phyloP scores from a whole-genome alignment of 1,284 basidiomycete genomes.

The Pascua guehoae region DNA sequence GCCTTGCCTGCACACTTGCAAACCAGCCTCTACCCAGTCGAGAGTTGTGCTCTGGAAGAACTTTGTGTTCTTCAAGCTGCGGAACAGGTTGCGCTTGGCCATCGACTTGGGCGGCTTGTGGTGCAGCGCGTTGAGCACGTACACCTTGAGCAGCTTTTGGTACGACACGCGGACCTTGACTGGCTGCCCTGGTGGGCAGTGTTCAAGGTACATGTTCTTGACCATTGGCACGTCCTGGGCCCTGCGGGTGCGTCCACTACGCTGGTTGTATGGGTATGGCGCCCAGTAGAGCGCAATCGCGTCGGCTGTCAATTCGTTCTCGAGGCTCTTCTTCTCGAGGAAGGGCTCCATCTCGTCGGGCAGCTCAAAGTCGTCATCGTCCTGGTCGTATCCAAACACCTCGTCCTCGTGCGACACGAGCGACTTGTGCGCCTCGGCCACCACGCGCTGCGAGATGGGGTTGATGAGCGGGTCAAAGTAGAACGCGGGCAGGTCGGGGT shows the following conservation, averaged over 20 bases:
- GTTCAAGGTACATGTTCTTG: slow-evolving; percentile 97
- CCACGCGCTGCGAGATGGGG: slow-evolving; percentile 84
- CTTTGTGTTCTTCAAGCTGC: slow-evolving; percentile 94
- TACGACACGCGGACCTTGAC: slow-evolving; percentile 99
- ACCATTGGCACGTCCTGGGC: slow-evolving; percentile 94
- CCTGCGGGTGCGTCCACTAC: slow-evolving; percentile 86
- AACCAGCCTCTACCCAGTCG: slow-evolving; percentile 98
- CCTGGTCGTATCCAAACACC: slow-evolving; percentile 79
- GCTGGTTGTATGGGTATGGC: slow-evolving; percentile 88
- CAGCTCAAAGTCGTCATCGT: slow-evolving; percentile 81
- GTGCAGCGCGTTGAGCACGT: slow-evolving; percentile 89
- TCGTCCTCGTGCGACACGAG: slow-evolving; percentile 84
- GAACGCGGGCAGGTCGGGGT: slow-evolving; percentile 98
- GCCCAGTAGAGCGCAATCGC: slow-evolving; percentile 99
- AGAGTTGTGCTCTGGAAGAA: slow-evolving; percentile 98
- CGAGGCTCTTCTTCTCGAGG: slow-evolving; percentile 72
- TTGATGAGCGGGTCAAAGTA: slow-evolving; percentile 99
- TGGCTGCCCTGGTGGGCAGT: slow-evolving; percentile 91
- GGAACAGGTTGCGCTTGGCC: slow-evolving; percentile 95
- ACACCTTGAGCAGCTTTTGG: slow-evolving; percentile 96
- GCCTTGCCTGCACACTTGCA: slow-evolving; percentile 97
- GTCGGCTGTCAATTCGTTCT: slow-evolving; percentile 90
- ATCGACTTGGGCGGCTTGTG: slow-evolving; percentile 88
- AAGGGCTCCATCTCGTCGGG: slow-evolving; percentile 80
- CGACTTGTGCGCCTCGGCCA: slow-evolving; percentile 74